These are phyloP conservation scores for Pseudogymnoascus sp. DNA, from an alignment of 2,329 filamentous ascomycete genomes.

Conservation along the genomic window DNA sequence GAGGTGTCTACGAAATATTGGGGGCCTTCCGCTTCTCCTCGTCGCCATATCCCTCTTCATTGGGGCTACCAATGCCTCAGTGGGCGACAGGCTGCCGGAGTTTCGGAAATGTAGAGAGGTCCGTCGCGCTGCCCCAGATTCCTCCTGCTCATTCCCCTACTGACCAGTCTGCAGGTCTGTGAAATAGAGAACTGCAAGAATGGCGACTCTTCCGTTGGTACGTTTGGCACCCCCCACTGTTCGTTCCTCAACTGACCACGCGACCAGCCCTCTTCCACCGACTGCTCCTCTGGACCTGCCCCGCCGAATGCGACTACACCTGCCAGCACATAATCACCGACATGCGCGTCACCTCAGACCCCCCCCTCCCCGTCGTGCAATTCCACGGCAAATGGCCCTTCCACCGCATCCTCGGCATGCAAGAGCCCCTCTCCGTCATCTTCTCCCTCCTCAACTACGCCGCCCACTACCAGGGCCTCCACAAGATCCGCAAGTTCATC, in stretches of 20 bases:
- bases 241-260: slow-evolving; percentile 17
- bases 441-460: slow-evolving; percentile 89
- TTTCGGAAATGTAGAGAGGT: slow-evolving; percentile 84
- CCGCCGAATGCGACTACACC: slow-evolving; percentile 91
- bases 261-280: slow-evolving; percentile 65
- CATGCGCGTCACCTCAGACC: slow-evolving; percentile 49
- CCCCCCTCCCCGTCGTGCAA: slow-evolving; percentile 64
- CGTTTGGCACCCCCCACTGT: slow-evolving; percentile 44
- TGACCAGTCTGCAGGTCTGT: slow-evolving; percentile 54
- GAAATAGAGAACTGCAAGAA: slow-evolving; percentile 67
- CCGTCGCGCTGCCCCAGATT: neutral
- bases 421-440: slow-evolving; percentile 88
- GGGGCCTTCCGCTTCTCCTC: slow-evolving; percentile 10
- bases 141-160: neutral
- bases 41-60: slow-evolving; percentile 25
- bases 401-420: slow-evolving; percentile 78
- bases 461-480: slow-evolving; percentile 72
- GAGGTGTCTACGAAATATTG: slow-evolving; percentile 10
- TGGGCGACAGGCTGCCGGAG: slow-evolving; percentile 77
- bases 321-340: slow-evolving; percentile 90
- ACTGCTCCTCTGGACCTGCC: slow-evolving; percentile 85
- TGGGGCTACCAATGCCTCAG: slow-evolving; percentile 53
- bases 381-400: slow-evolving; percentile 99
- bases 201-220: slow-evolving; percentile 50
- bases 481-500: slow-evolving; percentile 59